phyloP scores from a whole-genome alignment of 2,329 filamentous ascomycete species.

The Scedosporium boydii region DNA sequence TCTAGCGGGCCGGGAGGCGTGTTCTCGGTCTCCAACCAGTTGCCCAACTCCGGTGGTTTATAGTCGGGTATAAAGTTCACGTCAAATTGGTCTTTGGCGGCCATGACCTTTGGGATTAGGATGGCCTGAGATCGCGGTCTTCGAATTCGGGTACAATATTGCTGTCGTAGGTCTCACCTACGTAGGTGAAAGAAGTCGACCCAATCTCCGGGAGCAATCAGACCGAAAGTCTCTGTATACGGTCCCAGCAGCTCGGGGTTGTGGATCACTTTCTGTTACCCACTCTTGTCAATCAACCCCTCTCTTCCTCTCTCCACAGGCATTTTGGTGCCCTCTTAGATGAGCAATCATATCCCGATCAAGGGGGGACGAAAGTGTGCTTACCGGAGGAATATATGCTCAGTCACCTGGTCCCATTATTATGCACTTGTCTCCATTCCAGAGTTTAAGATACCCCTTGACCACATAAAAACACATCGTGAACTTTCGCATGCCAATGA shows the following conservation, averaged over 20 bases:
- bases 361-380: slow-evolving; percentile 6
- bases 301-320: no score
- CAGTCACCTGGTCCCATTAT: slow-evolving; percentile 46
- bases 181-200: slow-evolving; percentile 49
- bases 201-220: slow-evolving; percentile 50
- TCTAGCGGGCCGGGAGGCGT: slow-evolving; percentile 18
- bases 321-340: no score
- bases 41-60: slow-evolving; percentile 29
- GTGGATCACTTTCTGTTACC: slow-evolving; percentile 35
- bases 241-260: slow-evolving; percentile 44
- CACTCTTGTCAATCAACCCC: no score
- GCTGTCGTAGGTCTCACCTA: slow-evolving; percentile 41
- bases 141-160: slow-evolving; percentile 43
- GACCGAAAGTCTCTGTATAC: slow-evolving; percentile 42
- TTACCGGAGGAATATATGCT: slow-evolving; percentile 45
- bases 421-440: slow-evolving; percentile 43
- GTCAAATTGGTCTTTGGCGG: slow-evolving; percentile 44
- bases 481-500: slow-evolving; percentile 46
- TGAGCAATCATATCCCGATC: neutral
- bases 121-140: slow-evolving; percentile 37
- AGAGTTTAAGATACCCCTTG: slow-evolving; percentile 45
- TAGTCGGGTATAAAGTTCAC: slow-evolving; percentile 37
- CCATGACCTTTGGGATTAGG: slow-evolving; percentile 45
- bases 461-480: slow-evolving; percentile 47
- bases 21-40: slow-evolving; percentile 31